Base-by-base conservation (phyloP, 169 alveolate genomes). In the Toxoplasma gondii region DNA sequence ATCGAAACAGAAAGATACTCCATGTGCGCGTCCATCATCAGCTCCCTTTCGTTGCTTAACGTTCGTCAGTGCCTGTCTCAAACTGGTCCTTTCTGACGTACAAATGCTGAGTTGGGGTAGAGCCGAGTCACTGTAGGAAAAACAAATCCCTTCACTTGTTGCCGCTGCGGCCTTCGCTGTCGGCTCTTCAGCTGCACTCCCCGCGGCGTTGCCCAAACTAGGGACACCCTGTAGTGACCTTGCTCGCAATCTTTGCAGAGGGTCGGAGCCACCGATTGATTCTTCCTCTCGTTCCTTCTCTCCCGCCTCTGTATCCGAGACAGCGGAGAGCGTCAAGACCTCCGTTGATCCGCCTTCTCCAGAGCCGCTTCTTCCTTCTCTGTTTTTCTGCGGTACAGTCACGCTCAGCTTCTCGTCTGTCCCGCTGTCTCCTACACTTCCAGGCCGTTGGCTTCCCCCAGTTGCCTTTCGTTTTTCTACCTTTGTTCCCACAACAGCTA, bases 71-170 rank as follows among this genome's bases (percentile, higher is more conserved):
- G 58, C 4, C 12, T 12, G 58, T 49, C 58, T 7, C 58, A 49
- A 49, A 49, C 58, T 49, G 58, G 58, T 78, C 19, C 29, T 17
- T 78, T 16, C 39, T 19, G 45, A 78, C 86, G 2, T 38, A 78
- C 86, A 78, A 36, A 78, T 78, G 86, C 86, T 78, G 44, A 78
- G 86, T 31, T 78, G 86, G 9, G 86, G 86, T n/a, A 38, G 86
- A 19, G n/a, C 86, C 49, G 86, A 36, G 86, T 17, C 43, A 2
- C 86, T 31, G 86, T 78, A 78, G 10, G 86, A 78, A 19, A 78
- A 78, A 38, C 86, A 78, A 17, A 78, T 45, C 2, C 86, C 86
- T 19, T 78, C 44, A 16, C 7, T 16, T 22, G 74, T 78, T n/a
- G 44, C 43, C 27, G 27, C 27, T 78, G 39, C n/a, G 86, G 44